Conservation (phyloP, 768 basidiomycete genomes). For the Mycena olivaceomarginata region DNA sequence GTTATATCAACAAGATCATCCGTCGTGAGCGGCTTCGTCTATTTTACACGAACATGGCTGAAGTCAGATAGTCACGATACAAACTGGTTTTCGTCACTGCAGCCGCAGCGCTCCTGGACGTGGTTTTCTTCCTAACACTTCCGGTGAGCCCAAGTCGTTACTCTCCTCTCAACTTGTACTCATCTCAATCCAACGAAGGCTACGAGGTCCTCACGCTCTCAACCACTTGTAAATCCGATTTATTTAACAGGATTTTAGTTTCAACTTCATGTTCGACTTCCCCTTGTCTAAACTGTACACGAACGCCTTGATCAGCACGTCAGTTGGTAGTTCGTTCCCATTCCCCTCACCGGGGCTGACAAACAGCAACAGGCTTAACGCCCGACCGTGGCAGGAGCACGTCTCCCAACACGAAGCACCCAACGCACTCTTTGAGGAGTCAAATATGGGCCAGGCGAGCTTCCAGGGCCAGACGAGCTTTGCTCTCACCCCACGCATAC, state of each 20-base stretch:
- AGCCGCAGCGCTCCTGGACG: slow-evolving; percentile 24
- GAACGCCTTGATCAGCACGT: slow-evolving; percentile 41
- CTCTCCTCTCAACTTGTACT: neutral
- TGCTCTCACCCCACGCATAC: neutral
- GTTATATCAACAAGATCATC: slow-evolving; percentile 42
- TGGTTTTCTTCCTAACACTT: slow-evolving; percentile 24
- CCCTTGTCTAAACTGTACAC: slow-evolving; percentile 39
- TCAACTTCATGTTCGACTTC: slow-evolving; percentile 43
- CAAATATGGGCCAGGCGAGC: neutral
- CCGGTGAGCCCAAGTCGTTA: neutral
- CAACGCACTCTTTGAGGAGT: slow-evolving; percentile 32
- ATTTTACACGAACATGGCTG: neutral
- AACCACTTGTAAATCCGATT: neutral
- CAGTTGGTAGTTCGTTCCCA: neutral
- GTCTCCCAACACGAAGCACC: neutral
- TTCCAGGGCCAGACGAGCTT: neutral
- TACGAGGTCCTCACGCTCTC: slow-evolving; percentile 3
- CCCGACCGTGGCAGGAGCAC: slow-evolving; percentile 34
- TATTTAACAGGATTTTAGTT: neutral
- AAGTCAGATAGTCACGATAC: slow-evolving; percentile 28
- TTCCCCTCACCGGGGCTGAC: neutral
- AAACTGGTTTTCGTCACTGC: slow-evolving; percentile 43
- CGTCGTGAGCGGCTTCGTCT: slow-evolving; percentile 22
- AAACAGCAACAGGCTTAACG: slow-evolving; percentile 29
- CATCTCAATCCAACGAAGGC: neutral